Conservation (phyloP, 345 rosid species). For the Odontarrhena argentea region DNA sequence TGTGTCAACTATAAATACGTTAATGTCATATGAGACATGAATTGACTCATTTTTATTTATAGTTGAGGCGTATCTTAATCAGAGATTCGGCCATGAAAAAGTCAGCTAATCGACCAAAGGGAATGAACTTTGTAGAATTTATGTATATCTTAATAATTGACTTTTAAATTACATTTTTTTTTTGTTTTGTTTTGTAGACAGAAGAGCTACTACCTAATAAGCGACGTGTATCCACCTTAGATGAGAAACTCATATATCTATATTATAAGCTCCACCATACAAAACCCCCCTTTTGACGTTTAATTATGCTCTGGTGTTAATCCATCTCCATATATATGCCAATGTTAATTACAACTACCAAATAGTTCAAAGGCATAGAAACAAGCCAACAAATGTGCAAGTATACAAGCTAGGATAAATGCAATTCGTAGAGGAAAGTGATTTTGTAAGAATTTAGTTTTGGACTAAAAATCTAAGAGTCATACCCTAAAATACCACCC, state of each 20-base stretch:
- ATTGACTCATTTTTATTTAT: constrained; percentile 24
- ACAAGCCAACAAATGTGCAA: too few species aligned
- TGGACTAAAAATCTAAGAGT: too few species aligned
- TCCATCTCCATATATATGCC: too few species aligned
- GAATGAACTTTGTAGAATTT: constrained; percentile 30
- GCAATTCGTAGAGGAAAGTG: too few species aligned
- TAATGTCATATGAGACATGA: constrained; percentile 28
- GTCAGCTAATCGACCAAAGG: constrained; percentile 34
- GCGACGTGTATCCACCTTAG: constrained; percentile 22
- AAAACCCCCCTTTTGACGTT: not conserved
- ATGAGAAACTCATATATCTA: constrained; percentile 8
- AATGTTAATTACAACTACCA: too few species aligned
- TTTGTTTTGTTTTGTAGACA: constrained; percentile 8
- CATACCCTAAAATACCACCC: too few species aligned
- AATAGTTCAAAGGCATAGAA: too few species aligned
- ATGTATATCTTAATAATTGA: constrained; percentile 31
- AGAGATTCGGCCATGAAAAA: constrained; percentile 19
- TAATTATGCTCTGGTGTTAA: not conserved
- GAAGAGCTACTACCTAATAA: constrained; percentile 23
- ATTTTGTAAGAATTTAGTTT: too few species aligned
- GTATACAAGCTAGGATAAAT: too few species aligned
- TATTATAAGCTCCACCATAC: constrained; percentile 7
- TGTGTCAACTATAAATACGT: constrained; percentile 20
- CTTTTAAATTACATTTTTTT: not conserved
- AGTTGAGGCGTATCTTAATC: constrained; percentile 32